Evolutionary conservation across 2,329 filamentous ascomycete species (phyloP).

Genomic region (Colletotrichum sp.): DNA sequence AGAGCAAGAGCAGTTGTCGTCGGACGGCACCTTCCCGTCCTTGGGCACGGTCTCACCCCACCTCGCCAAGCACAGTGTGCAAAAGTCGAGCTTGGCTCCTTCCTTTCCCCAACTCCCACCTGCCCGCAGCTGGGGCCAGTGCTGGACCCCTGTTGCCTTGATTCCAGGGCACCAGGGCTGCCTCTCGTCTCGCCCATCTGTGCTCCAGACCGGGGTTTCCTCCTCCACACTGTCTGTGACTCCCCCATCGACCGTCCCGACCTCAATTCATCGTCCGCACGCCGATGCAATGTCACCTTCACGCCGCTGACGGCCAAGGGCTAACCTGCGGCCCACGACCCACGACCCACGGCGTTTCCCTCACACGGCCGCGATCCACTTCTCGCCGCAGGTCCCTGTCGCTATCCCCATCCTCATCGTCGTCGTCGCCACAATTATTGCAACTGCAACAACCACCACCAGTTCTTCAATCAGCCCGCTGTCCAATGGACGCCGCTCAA

Average conservation of each 20-base stretch:
- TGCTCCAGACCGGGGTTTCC: not conserved
- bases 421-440: not conserved
- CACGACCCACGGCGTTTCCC: not conserved
- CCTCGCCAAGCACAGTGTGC: not conserved
- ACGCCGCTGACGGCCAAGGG: not conserved
- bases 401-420: not conserved
- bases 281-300: not conserved
- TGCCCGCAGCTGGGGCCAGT: not conserved
- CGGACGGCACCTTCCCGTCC: not conserved
- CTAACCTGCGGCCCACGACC: not conserved
- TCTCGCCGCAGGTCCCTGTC: constrained; percentile 1
- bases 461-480: constrained; percentile 15
- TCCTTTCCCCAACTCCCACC: not conserved
- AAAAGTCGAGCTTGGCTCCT: not conserved
- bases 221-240: not conserved
- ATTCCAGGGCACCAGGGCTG: not conserved
- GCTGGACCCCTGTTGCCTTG: constrained; percentile 9
- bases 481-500: not conserved
- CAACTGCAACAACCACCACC: constrained; percentile 14
- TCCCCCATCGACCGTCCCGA: not conserved
- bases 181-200: not conserved
- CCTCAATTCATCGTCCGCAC: not conserved
- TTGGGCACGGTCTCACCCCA: not conserved
- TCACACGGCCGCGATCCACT: constrained; percentile 2
- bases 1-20: not conserved